Base-by-base conservation (phyloP, 2,329 filamentous ascomycete genomes). In the Aspergillus hiratsukae region DNA sequence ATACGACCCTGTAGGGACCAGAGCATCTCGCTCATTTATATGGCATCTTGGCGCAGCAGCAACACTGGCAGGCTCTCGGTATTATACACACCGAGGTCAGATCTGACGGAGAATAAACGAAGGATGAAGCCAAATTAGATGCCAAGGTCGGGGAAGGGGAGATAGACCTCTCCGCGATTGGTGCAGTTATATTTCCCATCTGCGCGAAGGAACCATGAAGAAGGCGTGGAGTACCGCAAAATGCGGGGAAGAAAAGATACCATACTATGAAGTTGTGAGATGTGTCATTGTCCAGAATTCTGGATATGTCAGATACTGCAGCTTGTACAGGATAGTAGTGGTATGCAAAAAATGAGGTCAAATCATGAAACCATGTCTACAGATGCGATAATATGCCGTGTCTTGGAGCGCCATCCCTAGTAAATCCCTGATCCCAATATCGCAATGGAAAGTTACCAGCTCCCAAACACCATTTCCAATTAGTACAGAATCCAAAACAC, bases 171-270 rank as follows among this genome's bases (percentile, higher is more conserved):
- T 45, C 21, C 19, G 41, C 51, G 54, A 69, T 69, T 69, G 65
- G 66, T 69, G 66, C 65, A 65, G 59, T 63, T 65, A 64, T 65
- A 58, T 54, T 45, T 45, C 41, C 41, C 41, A 54, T 35, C 48
- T 29, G 29, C 50, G 27, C 21, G 11, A 23, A 35, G 43, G 28
- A 54, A 25, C 21, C 43, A 48, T 11, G 35, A 43, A 28, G 43
- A 43, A 52, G 29, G 52, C 29, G 49, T 55, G 28, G 48, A 54
- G 59, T 54, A 45, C 51, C 48, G 57, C 43, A 57, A 48, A 37
- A 55, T 58, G 55, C 53, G 21, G 45, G 48, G 49, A 51, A 58
- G 11, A n/a, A 27, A 41, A 6, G 2, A 17, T 1, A 17, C 3
- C 14, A 37, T 17, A 17, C 14, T 37, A 14, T 21, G 40, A 43